Evolutionary conservation across 768 basidiomycete species (phyloP).

Genomic region (Boletus insuetus): DNA sequence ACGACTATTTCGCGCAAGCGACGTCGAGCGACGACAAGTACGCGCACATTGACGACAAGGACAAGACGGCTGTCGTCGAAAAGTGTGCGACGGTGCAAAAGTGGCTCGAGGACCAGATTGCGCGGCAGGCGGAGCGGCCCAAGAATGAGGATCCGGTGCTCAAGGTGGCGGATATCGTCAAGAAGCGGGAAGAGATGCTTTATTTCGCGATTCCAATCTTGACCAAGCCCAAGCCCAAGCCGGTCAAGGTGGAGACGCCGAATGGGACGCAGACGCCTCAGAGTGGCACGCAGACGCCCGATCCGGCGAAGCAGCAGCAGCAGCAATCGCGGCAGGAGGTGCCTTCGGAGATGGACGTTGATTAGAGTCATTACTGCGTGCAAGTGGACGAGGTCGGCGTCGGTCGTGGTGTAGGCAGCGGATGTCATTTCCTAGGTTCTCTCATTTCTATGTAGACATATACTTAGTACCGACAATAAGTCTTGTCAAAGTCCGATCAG

Average conservation of each 20-base stretch:
- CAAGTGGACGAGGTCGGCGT: neutral
- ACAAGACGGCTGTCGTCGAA: conserved; percentile 84
- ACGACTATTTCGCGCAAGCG: conserved; percentile 81
- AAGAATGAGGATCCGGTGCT: conserved; percentile 89
- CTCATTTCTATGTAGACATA: conserved; percentile 5
- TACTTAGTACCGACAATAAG: conserved; percentile 12
- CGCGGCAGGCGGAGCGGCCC: conserved; percentile 80
- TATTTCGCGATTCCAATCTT: conserved; percentile 90
- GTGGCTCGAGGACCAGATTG: conserved; percentile 94
- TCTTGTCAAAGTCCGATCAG: neutral
- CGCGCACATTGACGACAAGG: conserved; percentile 87
- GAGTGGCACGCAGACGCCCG: conserved; percentile 56
- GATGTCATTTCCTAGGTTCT: neutral
- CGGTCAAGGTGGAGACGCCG: conserved; percentile 51
- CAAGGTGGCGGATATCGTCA: conserved; percentile 75
- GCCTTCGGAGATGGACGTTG: conserved; percentile 84
- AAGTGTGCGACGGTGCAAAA: conserved; percentile 86
- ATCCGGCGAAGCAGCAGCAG: conserved; percentile 40
- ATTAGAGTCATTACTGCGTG: conserved; percentile 41
- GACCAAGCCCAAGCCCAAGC: conserved; percentile 90
- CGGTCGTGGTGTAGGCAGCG: neutral
- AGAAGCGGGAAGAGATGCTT: conserved; percentile 90
- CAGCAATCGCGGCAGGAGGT: conserved; percentile 30
- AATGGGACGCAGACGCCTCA: conserved; percentile 71
- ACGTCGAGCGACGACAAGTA: conserved; percentile 82